Percentiles rank a stretch among this genome's conserved stretches.
phyloP scores from a whole-genome alignment of 106 monocot species.

The Ottelia alismoides region DNA sequence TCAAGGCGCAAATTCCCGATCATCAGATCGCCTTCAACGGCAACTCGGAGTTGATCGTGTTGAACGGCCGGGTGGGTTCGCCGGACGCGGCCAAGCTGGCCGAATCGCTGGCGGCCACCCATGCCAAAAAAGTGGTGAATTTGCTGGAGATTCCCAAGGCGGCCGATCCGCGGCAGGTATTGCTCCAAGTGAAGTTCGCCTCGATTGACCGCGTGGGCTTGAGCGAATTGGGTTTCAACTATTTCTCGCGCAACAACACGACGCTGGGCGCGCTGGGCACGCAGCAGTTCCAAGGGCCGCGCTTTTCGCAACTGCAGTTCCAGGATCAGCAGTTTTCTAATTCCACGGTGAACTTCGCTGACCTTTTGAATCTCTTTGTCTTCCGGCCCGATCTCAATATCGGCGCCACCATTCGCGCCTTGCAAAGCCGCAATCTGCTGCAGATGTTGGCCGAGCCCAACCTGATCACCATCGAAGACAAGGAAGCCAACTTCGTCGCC shows the following conservation, averaged over 20 bases:
- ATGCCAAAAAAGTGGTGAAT: too few relatives aligned
- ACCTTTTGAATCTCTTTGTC: too few relatives aligned
- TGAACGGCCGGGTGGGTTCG: neutral
- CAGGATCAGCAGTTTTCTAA: neutral
- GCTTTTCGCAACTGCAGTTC: too few relatives aligned
- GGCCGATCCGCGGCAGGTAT: neutral
- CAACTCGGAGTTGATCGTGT: neutral
- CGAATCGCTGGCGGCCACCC: too few relatives aligned
- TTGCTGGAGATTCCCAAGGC: too few relatives aligned
- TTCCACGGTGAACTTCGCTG: neutral
- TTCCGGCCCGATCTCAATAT: too few relatives aligned
- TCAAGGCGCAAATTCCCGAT: neutral
- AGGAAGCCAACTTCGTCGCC: neutral
- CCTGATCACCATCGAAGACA: neutral
- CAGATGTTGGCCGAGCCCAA: neutral
- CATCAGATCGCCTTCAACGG: neutral
- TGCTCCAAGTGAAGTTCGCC: neutral
- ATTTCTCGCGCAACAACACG: neutral
- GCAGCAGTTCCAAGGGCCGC: neutral
- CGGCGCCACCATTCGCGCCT: neutral
- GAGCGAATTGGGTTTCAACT: neutral
- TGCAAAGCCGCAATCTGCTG: neutral
- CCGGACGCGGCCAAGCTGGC: too few relatives aligned
- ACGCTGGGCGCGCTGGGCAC: neutral
- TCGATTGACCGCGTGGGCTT: neutral